These are phyloP conservation scores for Protea cynaroides DNA, from an alignment of 164 flowering plant genomes.

Conservation along the genomic window DNA sequence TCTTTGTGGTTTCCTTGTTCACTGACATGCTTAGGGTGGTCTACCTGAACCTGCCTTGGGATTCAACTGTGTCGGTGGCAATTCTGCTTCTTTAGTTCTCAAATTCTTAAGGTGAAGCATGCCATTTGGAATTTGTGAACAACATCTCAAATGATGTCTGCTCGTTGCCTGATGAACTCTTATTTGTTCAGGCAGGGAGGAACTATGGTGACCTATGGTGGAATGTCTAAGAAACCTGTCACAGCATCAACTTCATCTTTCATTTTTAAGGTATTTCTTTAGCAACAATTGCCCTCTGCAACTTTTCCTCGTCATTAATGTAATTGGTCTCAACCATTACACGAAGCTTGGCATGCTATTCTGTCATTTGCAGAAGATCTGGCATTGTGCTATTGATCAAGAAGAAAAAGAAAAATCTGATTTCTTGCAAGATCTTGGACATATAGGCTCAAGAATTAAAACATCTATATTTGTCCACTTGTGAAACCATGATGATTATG, in stretches of 20 bases:
- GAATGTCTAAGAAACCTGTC: constrained; percentile 93
- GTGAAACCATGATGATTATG: no score
- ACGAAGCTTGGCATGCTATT: neutral
- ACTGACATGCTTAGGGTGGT: constrained; percentile 35
- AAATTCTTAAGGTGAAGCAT: constrained; percentile 71
- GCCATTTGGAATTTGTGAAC: neutral
- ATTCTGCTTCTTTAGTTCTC: constrained; percentile 77
- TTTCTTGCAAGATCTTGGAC: neutral
- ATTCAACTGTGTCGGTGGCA: constrained; percentile 92
- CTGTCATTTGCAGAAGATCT: neutral
- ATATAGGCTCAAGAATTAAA: neutral
- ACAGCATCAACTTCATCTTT: constrained; percentile 87
- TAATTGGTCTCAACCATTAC: neutral
- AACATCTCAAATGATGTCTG: neutral
- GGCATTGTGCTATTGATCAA: no score
- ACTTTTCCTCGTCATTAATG: neutral
- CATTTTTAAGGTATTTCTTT: constrained; percentile 78
- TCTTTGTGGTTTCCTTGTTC: neutral
- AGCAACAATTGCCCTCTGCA: neutral
- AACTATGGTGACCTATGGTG: constrained; percentile 99
- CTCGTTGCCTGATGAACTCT: neutral
- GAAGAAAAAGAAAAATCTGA: neutral
- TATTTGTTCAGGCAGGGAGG: constrained; percentile 67
- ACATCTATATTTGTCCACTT: neutral
- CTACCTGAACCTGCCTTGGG: constrained; percentile 84